Evolutionary conservation across 495 filamentous ascomycete genomes (phyloP).

Genomic region (Clohesyomyces aquaticus): DNA sequence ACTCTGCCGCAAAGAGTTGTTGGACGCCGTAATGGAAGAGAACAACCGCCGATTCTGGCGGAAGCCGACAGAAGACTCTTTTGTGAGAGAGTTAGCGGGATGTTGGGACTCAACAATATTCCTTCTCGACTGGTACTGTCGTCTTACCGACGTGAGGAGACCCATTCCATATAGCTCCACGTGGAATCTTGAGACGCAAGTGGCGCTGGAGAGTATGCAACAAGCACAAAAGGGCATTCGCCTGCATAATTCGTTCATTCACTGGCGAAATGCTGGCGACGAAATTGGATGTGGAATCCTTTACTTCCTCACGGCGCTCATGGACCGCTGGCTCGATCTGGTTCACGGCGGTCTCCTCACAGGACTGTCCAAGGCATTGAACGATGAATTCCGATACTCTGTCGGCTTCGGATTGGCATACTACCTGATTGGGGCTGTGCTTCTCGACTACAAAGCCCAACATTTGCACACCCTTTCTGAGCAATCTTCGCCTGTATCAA

Average conservation of each 20-base stretch:
- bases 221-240: conserved; percentile 61
- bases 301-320: conserved; percentile 62
- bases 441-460: conserved; percentile 62
- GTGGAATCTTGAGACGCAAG: conserved; percentile 64
- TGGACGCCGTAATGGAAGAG: conserved; percentile 53
- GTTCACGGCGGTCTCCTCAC: conserved; percentile 54
- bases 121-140: conserved; percentile 63
- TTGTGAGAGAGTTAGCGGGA: conserved; percentile 55
- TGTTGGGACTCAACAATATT: conserved; percentile 64
- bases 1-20: conserved; percentile 54
- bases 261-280: conserved; percentile 61
- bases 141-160: conserved; percentile 53
- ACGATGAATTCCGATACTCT: conserved; percentile 54
- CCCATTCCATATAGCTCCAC: conserved; percentile 64
- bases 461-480: conserved; percentile 50
- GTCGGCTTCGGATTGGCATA: conserved; percentile 63
- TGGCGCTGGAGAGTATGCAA: conserved; percentile 57
- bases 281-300: conserved; percentile 62
- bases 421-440: conserved; percentile 62
- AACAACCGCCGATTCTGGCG: conserved; percentile 50
- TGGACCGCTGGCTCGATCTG: conserved; percentile 64
- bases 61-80: conserved; percentile 49
- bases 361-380: conserved; percentile 50
- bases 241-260: conserved; percentile 65
- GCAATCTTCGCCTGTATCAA: conserved; percentile 49